Evolutionary conservation across 1,284 basidiomycete species (phyloP).

Genomic region (Apiotrichum mycotoxinovorans): DNA sequence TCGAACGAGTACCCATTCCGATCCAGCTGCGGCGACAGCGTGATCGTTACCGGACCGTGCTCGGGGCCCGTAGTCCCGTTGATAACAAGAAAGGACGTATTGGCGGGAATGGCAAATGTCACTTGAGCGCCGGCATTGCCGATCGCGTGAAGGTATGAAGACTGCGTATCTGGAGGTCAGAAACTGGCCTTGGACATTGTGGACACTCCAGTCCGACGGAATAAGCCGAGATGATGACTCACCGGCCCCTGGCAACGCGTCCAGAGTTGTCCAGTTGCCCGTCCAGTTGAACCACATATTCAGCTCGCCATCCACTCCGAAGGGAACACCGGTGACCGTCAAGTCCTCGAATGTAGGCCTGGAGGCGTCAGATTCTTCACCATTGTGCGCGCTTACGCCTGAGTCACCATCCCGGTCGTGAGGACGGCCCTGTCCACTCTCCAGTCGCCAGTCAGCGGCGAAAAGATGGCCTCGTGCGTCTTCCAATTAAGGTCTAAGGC

Average conservation of each 20-base stretch:
- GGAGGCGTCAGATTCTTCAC: not conserved
- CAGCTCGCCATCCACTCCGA: not conserved
- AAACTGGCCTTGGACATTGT: no score
- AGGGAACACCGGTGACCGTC: not conserved
- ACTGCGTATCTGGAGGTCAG: not conserved
- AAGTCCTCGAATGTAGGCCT: not conserved
- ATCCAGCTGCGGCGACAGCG: not conserved
- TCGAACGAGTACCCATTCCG: not conserved
- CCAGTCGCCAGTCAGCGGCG: not conserved
- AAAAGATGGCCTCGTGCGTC: not conserved
- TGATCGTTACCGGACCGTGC: not conserved
- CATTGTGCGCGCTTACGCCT: not conserved
- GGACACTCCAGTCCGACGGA: no score
- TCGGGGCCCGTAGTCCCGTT: conserved; percentile 1
- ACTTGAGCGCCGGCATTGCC: not conserved
- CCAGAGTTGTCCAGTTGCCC: not conserved
- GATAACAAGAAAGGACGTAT: not conserved
- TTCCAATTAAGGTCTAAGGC: not conserved
- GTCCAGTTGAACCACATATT: not conserved
- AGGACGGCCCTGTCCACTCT: not conserved
- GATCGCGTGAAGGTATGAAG: not conserved
- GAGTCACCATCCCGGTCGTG: not conserved
- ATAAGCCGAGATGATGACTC: no score
- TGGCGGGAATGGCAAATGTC: not conserved
- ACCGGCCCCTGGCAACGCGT: not conserved